These are phyloP conservation scores for Pulveroboletus sp. DNA, from an alignment of 768 basidiomycete species.

Conservation along the genomic window DNA sequence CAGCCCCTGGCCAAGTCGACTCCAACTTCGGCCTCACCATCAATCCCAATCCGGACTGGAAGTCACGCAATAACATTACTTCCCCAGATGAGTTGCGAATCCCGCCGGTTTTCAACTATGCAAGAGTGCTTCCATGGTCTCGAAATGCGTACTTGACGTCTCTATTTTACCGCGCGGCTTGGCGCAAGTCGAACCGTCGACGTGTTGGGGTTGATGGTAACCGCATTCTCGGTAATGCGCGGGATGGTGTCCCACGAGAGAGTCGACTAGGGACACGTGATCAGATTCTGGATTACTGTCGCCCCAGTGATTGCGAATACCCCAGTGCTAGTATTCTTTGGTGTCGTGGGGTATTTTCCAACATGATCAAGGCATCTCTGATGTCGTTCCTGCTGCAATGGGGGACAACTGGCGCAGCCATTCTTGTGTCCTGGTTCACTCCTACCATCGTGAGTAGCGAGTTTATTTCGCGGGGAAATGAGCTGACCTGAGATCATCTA, in stretches of 20 bases:
- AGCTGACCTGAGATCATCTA: background rate
- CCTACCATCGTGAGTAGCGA: conserved; percentile 26
- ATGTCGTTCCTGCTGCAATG: conserved; percentile 32
- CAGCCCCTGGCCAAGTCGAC: background rate
- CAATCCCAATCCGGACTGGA: conserved; percentile 5
- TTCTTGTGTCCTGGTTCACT: conserved; percentile 27
- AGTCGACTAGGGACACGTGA: conserved; percentile 17
- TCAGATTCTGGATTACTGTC: conserved; percentile 24
- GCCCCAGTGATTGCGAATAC: background rate
- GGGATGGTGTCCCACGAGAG: conserved; percentile 1
- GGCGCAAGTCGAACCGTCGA: background rate
- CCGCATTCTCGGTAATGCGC: background rate
- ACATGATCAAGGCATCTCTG: conserved; percentile 31
- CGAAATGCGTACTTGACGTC: conserved; percentile 14
- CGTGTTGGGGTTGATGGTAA: conserved; percentile 2
- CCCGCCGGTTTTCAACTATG: conserved; percentile 26
- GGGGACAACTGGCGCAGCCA: conserved; percentile 29
- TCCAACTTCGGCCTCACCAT: conserved; percentile 18
- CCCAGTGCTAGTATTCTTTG: conserved; percentile 4
- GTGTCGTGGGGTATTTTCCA: conserved; percentile 22
- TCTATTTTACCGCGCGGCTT: conserved; percentile 17
- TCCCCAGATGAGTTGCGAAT: conserved; percentile 26
- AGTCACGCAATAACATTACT: background rate
- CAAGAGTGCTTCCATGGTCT: conserved; percentile 22
- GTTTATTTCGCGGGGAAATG: background rate